A percentile compares a stretch with the other conserved stretches of the same genome.
Conservation (phyloP, 2,329 filamentous ascomycete genomes). For the Aureobasidium pullulans region DNA sequence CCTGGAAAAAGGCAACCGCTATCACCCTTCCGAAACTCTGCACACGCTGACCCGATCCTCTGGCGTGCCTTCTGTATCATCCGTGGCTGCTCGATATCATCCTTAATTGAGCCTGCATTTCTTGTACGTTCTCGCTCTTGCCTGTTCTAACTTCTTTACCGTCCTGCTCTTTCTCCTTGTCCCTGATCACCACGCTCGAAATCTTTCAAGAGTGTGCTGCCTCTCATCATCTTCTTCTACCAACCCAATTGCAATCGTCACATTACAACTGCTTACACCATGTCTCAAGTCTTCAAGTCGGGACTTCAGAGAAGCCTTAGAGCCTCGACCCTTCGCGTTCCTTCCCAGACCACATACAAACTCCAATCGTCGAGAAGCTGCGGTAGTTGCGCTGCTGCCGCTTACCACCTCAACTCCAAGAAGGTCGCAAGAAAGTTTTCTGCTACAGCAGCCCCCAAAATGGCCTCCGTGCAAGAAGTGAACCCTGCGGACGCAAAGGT, state of each 20-base stretch:
- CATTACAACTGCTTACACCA: conserved; percentile 5
- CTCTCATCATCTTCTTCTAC: not conserved
- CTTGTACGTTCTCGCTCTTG: conserved; percentile 5
- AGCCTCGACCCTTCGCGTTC: not conserved
- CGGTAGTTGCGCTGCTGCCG: conserved; percentile 1
- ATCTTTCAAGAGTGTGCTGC: not conserved
- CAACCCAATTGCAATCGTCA: not conserved
- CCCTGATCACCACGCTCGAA: not conserved
- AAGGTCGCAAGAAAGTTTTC: conserved; percentile 6
- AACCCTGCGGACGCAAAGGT: conserved; percentile 6
- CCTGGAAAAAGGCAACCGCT: conserved; percentile 4
- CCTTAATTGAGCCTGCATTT: conserved; percentile 6
- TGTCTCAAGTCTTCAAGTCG: conserved; percentile 9
- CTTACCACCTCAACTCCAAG: conserved; percentile 11
- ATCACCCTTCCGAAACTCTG: conserved; percentile 2
- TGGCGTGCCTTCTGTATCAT: not conserved
- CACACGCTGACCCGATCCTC: conserved; percentile 1
- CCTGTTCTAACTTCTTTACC: not conserved
- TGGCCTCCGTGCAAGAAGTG: conserved; percentile 10
- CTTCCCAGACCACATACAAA: not conserved
- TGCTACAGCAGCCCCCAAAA: not conserved
- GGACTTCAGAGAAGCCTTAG: conserved; percentile 7
- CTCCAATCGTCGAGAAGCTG: conserved; percentile 8
- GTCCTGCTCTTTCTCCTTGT: not conserved
- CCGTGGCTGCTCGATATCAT: conserved; percentile 8